A percentile compares a stretch with the other conserved stretches of the same genome.
Evolutionary conservation across 192 early-diverging fungal genomes (phyloP).

Genomic region (Mortierella antarctica): DNA sequence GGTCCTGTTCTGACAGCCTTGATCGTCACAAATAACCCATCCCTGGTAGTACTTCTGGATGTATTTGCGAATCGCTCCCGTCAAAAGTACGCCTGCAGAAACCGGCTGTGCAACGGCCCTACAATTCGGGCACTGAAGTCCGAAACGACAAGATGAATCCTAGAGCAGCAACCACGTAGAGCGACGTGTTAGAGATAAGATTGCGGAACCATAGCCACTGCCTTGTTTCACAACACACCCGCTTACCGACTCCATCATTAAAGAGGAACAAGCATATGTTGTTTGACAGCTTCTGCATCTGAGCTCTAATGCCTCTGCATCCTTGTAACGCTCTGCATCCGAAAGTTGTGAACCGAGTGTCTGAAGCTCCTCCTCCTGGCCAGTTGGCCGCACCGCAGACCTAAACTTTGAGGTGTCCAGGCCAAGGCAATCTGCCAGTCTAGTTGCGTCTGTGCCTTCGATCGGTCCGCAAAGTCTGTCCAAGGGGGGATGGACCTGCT

Average conservation of each 20-base stretch:
- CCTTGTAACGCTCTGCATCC: slow-evolving; percentile 80
- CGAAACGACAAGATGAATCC: slow-evolving; percentile 18
- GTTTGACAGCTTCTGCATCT: slow-evolving; percentile 72
- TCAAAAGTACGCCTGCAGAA: slow-evolving; percentile 73
- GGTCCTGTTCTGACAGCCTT: slow-evolving; percentile 72
- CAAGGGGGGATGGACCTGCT: slow-evolving; percentile 92
- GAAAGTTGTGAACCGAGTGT: slow-evolving; percentile 82
- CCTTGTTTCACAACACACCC: neutral
- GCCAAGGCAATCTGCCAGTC: slow-evolving; percentile 86
- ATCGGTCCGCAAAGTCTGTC: slow-evolving; percentile 86
- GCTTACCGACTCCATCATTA: slow-evolving; percentile 25
- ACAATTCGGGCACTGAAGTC: slow-evolving; percentile 34
- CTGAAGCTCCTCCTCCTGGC: slow-evolving; percentile 63
- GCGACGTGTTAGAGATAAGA: neutral
- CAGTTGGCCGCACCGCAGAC: slow-evolving; percentile 6
- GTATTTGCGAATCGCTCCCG: slow-evolving; percentile 68
- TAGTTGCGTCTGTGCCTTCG: slow-evolving; percentile 81
- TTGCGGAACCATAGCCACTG: neutral
- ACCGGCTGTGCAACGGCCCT: slow-evolving; percentile 23
- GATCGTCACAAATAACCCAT: slow-evolving; percentile 83
- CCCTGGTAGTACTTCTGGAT: slow-evolving; percentile 82
- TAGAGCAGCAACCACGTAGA: neutral
- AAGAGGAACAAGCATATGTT: slow-evolving; percentile 31
- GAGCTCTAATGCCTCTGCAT: slow-evolving; percentile 71
- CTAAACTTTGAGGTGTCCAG: slow-evolving; percentile 78